Evolutionary conservation across 2,329 filamentous ascomycete species (phyloP), one percentile per base, ranked within the genome.

Genomic region (Cladophialophora bantiana): DNA sequence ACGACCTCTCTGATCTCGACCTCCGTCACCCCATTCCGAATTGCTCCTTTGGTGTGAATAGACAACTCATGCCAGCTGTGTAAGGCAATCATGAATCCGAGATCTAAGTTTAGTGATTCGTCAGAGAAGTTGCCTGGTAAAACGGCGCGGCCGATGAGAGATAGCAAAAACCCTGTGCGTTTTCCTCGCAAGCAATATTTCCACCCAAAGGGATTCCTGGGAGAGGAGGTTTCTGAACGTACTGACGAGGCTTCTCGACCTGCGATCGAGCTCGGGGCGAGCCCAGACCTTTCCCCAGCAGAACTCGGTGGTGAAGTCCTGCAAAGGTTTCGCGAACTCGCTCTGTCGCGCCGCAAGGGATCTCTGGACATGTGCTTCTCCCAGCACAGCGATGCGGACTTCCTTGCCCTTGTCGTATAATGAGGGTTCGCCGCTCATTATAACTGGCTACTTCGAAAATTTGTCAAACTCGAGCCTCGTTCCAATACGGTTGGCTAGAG

Each of bases 21-120:
- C 73, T 88, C 86, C 0, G 81, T 83, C 9, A 87, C 77, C 0
- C 87, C 88, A 71, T 90, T 90, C 68, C 85, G 87, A 68, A 86
- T 77, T 0, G 88, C 88, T 0, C 87, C 87, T 18, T 86, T 79
- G n/a, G 87, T 80, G 73, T 90, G 88, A 5, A 86, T 82, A 0
- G 80, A 86, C 64, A 90, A 77, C 73, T 90, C 88, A 0, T 84
- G 82, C 2, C 78, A 79, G 3, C 85, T 80, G 71, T 89, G 88
- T 67, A 88, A 80, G 3, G 86, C 86, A 74, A 85, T 85, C 58
- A 90, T 78, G 83, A 90, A 88, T 55, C 84, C 86, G 54, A 89
- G 36, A 45, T 59, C 34, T 59, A 40, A 31, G 32, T 26, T 31
- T 31, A 18, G 18, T 57, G 12, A 42, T 42, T 18, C 26, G 36